Percentiles rank a stretch among this genome's conserved stretches.
phyloP scores from a whole-genome alignment of 306 rosid species.

The Inga leiocalycina region DNA sequence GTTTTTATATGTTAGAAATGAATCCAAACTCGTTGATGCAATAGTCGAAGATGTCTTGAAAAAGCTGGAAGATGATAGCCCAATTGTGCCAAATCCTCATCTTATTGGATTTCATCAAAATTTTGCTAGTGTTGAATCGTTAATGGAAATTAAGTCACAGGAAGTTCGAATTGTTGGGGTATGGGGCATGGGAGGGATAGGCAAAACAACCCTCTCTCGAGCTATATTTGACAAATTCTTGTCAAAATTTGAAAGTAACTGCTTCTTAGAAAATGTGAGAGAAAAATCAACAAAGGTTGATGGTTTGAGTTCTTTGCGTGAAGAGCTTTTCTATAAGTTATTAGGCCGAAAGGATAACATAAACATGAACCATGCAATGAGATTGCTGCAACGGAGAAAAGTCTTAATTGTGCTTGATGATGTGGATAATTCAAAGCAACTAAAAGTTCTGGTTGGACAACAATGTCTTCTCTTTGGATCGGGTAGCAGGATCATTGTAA shows the following conservation, averaged over 20 bases:
- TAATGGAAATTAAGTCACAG: not conserved
- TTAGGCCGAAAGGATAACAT: too few relatives aligned
- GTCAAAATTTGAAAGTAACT: too few relatives aligned
- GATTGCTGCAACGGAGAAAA: not conserved
- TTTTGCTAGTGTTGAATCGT: not conserved
- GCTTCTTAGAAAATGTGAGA: too few relatives aligned
- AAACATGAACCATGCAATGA: not conserved
- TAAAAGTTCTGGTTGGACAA: not conserved
- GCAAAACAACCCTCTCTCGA: not conserved
- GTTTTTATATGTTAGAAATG: not conserved
- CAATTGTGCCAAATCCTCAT: not conserved
- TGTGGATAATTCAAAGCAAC: not conserved
- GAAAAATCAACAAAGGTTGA: too few relatives aligned
- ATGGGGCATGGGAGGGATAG: not conserved
- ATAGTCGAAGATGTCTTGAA: not conserved
- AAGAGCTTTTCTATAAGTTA: too few relatives aligned
- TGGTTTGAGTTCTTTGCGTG: not conserved
- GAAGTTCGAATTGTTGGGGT: too few relatives aligned
- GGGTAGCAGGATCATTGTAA: not conserved
- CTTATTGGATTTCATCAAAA: not conserved
- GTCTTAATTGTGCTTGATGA: conserved; percentile 33
- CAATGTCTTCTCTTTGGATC: not conserved
- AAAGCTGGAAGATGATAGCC: not conserved
- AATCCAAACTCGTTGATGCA: not conserved
- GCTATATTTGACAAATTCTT: not conserved